Base-by-base conservation (phyloP, 495 filamentous ascomycete genomes). In the Evernia prunastri region DNA sequence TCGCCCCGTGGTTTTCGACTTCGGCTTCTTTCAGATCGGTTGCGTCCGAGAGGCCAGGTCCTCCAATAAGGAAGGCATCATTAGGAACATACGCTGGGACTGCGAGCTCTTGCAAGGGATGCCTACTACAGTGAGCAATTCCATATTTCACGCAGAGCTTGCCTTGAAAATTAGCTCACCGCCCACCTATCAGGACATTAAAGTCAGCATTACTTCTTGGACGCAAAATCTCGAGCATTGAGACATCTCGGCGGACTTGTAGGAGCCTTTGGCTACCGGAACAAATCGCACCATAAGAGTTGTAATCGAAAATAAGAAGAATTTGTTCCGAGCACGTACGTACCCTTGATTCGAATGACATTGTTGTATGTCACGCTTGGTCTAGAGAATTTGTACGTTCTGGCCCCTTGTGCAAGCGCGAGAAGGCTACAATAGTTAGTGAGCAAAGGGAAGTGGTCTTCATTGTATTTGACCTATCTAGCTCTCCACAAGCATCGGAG, bases 71-170 rank as follows among this genome's bases (percentile, higher is more conserved):
- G 33, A 72, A 74, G 36, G 87, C 88, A 73, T 92, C 85, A 66
- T 98, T 98, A 27, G 91, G 82, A 6, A 98, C 87, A 66, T 89
- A 98, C 0, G 90, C 88, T 0, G 90, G 76, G 7, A 97, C 91
- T 0, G 90, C 87, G 31, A 93, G 79, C 69, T 97, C 94, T 77
- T 97, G 94, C 15, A 98, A 77, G 3, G 90, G 84, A 76, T 97
- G 95, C 0, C 87, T 89, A 35, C 23, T 4, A 42, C 18, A 2
- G 37, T 76, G 35, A 72, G 61, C 45, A 9, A 9, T 49, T 20
- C 6, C n/a, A n/a, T 33, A 27, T 27, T 29, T 5, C 27, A 27
- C 36, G 10, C 12, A 56, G n/a, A 51, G 17, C 9, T 1, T 7
- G 56, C n/a, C 10, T 25, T 29, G 17, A 27, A 11, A 45, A 36